Evolutionary conservation across 768 basidiomycete species (phyloP), one percentile per base, ranked within the genome.

Genomic region (Russula foetens): DNA sequence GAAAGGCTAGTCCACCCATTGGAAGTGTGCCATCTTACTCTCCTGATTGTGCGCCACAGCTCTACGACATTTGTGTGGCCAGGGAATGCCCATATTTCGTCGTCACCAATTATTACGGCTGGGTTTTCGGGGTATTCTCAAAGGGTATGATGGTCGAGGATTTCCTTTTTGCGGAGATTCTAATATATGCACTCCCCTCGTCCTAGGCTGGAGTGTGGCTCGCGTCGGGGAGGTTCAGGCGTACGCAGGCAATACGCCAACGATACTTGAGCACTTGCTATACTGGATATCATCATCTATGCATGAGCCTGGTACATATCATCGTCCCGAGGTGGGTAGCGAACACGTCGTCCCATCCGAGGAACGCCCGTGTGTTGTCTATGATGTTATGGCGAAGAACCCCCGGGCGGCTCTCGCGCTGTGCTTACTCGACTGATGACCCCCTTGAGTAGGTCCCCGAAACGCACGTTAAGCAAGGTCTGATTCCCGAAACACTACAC

Each of bases 121-220:
- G 68, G 68, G 60, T 64, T 29, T 69, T 69, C 31, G 68, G 68
- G 26, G 59, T 53, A 33, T 69, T 69, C 58, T 65, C 62, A 46
- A 63, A 52, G 28, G 64, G 64, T 65, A 7, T 21, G 31, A n/a
- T 55, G 14, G 35, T 23, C 33, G 9, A 53, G 8, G 4, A 1
- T 52, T 23, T 38, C 46, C n/a, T 7, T 39, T 19, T 29, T 11
- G 24, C 15, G 56, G 7, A 19, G 5, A n/a, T 11, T 15, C 45
- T 45, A 5, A 43, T 26, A 15, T 17, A 48, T 28, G 15, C 24
- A 28, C 24, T 35, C 9, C 47, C 17, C 2, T 21, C 51, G 11
- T 28, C 29, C 17, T 45, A 66, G 65, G 63, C 24, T 66, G 65
- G 65, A 54, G 53, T 46, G 35, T 33, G 21, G 65, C 58, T 19